Evolutionary conservation across 129 eudicot species (phyloP).

Genomic region (Erigeron canadensis): DNA sequence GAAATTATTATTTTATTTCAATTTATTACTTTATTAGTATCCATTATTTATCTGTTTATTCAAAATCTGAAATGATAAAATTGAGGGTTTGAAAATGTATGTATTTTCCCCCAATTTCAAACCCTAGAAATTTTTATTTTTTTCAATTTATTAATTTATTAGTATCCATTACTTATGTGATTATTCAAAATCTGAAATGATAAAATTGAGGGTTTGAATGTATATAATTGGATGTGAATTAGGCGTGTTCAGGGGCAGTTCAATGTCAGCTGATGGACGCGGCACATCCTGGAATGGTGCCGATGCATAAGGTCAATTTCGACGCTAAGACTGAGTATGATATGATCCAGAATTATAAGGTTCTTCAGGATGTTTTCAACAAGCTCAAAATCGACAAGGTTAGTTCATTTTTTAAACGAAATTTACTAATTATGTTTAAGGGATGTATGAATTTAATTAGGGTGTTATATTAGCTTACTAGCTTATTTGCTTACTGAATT

Average conservation of each 20-base stretch:
- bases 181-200: background rate
- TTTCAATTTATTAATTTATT: background rate
- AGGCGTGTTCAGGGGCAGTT: conserved; percentile 95
- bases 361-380: conserved; percentile 93
- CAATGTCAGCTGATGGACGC: conserved; percentile 98
- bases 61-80: background rate
- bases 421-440: too few species aligned
- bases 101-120: conserved; percentile 20
- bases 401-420: background rate
- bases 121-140: conserved; percentile 17
- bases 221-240: conserved; percentile 22
- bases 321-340: conserved; percentile 95
- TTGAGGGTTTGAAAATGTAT: conserved; percentile 27
- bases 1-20: background rate
- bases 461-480: background rate
- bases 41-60: background rate
- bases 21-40: background rate
- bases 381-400: conserved; percentile 94
- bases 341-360: conserved; percentile 94
- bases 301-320: conserved; percentile 98
- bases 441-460: too few species aligned
- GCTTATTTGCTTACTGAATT: background rate
- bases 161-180: background rate
- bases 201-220: background rate
- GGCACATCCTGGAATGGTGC: conserved; percentile 87